These are phyloP conservation scores for Eucalyptus tenuipes DNA, from an alignment of 345 rosid genomes.

Conservation along the genomic window DNA sequence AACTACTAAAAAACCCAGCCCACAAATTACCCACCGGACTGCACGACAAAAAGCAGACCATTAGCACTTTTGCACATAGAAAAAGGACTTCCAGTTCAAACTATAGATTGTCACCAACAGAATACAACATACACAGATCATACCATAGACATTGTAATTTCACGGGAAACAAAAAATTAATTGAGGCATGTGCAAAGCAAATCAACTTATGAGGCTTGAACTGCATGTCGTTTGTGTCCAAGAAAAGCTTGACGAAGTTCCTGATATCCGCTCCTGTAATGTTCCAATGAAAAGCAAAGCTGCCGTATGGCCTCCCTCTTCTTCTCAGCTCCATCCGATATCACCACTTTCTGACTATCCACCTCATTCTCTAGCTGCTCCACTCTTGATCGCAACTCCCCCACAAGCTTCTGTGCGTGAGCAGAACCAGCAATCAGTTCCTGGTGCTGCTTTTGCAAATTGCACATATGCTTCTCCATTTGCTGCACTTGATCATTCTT, in stretches of 20 bases:
- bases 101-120: background rate
- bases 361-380: slow-evolving; percentile 41
- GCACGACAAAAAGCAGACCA: background rate
- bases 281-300: slow-evolving; percentile 74
- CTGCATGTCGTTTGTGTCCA: slow-evolving; percentile 15
- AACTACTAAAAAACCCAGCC: background rate
- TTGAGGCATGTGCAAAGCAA: background rate
- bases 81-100: background rate
- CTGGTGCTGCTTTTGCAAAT: slow-evolving; percentile 7
- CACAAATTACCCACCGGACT: background rate
- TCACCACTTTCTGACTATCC: slow-evolving; percentile 25
- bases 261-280: slow-evolving; percentile 60
- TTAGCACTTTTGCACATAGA: background rate
- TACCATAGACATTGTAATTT: background rate
- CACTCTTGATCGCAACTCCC: slow-evolving; percentile 19
- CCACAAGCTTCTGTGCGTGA: slow-evolving; percentile 9
- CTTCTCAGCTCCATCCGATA: slow-evolving; percentile 54
- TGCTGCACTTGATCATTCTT: slow-evolving; percentile 25
- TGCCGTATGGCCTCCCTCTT: slow-evolving; percentile 85
- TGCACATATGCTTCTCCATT: slow-evolving; percentile 30
- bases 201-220: slow-evolving; percentile 18
- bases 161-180: background rate
- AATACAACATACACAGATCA: background rate
- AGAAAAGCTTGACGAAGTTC: slow-evolving; percentile 38
- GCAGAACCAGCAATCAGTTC: slow-evolving; percentile 21